A percentile compares a stretch with the other conserved stretches of the same genome.
These are phyloP conservation scores for Coemansia sp. DNA, from an alignment of 192 early-diverging fungal species.

Conservation along the genomic window DNA sequence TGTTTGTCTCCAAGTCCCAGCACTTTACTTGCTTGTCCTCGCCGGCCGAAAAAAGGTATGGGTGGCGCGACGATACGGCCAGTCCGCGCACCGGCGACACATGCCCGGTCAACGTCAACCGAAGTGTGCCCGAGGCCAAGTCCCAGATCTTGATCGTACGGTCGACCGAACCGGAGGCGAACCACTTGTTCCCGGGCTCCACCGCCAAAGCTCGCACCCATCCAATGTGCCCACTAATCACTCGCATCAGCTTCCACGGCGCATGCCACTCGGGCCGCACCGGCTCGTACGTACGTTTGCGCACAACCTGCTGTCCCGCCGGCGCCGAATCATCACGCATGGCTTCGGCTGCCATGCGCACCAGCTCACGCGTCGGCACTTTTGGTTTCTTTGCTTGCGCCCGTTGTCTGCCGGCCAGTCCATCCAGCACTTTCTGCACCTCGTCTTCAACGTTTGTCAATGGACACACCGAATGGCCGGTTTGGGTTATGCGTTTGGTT, in stretches of 20 bases:
- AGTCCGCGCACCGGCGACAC: slow-evolving; percentile 93
- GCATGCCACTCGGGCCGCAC: slow-evolving; percentile 90
- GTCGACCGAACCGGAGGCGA: slow-evolving; percentile 97
- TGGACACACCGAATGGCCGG: neutral
- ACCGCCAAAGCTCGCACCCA: slow-evolving; percentile 94
- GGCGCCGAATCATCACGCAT: slow-evolving; percentile 13
- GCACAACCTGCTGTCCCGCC: slow-evolving; percentile 45
- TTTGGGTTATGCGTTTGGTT: slow-evolving; percentile 16
- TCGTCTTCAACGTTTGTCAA: slow-evolving; percentile 27
- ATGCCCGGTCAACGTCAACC: slow-evolving; percentile 94
- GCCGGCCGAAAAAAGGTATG: slow-evolving; percentile 94
- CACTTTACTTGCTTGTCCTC: slow-evolving; percentile 99
- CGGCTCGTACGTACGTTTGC: slow-evolving; percentile 47
- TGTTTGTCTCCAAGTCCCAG: slow-evolving; percentile 99
- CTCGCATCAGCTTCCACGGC: slow-evolving; percentile 91
- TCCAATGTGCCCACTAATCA: slow-evolving; percentile 96
- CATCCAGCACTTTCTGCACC: slow-evolving; percentile 42
- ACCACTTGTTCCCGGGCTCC: slow-evolving; percentile 97
- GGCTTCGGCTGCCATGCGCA: slow-evolving; percentile 23
- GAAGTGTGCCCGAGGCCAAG: slow-evolving; percentile 93
- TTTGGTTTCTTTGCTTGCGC: slow-evolving; percentile 27
- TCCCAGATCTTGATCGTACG: slow-evolving; percentile 99
- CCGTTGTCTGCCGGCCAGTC: slow-evolving; percentile 26
- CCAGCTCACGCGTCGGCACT: slow-evolving; percentile 31
- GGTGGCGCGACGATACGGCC: slow-evolving; percentile 90